These are phyloP conservation scores for Tolypocladium sp. DNA, from an alignment of 2,329 filamentous ascomycete genomes.

Conservation along the genomic window DNA sequence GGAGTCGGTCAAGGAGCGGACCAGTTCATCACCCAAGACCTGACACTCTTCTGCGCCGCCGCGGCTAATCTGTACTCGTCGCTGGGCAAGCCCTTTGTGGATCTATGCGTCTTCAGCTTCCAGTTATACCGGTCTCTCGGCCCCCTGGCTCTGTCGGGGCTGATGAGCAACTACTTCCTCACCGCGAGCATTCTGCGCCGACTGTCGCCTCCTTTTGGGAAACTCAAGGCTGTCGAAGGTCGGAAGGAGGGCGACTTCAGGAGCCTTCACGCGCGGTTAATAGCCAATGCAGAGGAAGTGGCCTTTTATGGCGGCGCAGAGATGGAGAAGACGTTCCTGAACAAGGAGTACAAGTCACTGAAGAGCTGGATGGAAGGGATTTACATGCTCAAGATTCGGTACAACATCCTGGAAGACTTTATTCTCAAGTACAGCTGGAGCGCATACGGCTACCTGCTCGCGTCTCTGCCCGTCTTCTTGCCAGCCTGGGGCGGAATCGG, in stretches of 20 bases:
- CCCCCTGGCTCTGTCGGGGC: slow-evolving; percentile 73
- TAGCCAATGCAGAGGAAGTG: slow-evolving; percentile 95
- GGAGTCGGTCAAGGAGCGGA: slow-evolving; percentile 87
- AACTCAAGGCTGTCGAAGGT: slow-evolving; percentile 91
- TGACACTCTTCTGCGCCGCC: slow-evolving; percentile 89
- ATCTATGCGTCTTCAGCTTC: slow-evolving; percentile 95
- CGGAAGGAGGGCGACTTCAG: slow-evolving; percentile 93
- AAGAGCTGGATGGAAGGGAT: slow-evolving; percentile 98
- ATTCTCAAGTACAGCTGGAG: slow-evolving; percentile 99
- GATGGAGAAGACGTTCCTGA: slow-evolving; percentile 88
- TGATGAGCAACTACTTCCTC: slow-evolving; percentile 87
- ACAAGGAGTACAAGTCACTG: slow-evolving; percentile 84
- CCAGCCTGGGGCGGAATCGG: slow-evolving; percentile 87
- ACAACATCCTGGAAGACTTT: slow-evolving; percentile 98
- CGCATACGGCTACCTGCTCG: slow-evolving; percentile 89
- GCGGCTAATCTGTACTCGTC: slow-evolving; percentile 92
- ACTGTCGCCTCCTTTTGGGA: slow-evolving; percentile 90
- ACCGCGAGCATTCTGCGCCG: slow-evolving; percentile 84
- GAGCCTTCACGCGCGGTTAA: slow-evolving; percentile 79
- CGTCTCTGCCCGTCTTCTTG: slow-evolving; percentile 86
- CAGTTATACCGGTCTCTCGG: slow-evolving; percentile 89
- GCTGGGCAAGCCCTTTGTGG: slow-evolving; percentile 94
- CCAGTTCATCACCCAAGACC: slow-evolving; percentile 94
- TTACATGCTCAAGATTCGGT: slow-evolving; percentile 93
- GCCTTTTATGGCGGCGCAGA: slow-evolving; percentile 95